These are phyloP conservation scores for Penicillium sp. DNA, from an alignment of 2,329 filamentous ascomycete genomes.

Conservation along the genomic window DNA sequence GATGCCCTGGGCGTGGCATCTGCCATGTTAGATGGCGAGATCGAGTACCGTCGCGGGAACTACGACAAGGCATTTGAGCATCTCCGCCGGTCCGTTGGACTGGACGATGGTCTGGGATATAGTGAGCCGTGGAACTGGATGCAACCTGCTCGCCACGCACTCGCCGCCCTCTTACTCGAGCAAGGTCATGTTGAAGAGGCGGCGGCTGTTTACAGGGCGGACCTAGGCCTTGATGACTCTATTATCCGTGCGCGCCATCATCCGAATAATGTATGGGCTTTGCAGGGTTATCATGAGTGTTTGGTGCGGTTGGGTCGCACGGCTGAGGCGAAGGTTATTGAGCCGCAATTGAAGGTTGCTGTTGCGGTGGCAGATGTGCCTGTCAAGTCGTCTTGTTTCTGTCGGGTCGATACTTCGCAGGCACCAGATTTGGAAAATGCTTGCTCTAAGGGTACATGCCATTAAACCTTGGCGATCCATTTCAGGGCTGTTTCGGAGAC, in stretches of 20 bases:
- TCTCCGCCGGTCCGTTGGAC: slow-evolving; percentile 54
- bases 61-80: slow-evolving; percentile 56
- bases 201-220: slow-evolving; percentile 54
- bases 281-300: slow-evolving; percentile 71
- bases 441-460: slow-evolving; percentile 11
- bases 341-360: slow-evolving; percentile 50
- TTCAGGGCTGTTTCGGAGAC: no score
- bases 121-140: slow-evolving; percentile 78
- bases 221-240: slow-evolving; percentile 57
- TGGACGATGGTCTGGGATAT: slow-evolving; percentile 62
- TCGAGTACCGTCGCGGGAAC: slow-evolving; percentile 63
- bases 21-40: slow-evolving; percentile 67
- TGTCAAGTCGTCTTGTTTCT: slow-evolving; percentile 58
- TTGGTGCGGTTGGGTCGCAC: slow-evolving; percentile 51
- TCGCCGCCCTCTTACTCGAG: slow-evolving; percentile 65
- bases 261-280: slow-evolving; percentile 69
- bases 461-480: neutral
- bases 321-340: slow-evolving; percentile 48
- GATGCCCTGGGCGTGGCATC: slow-evolving; percentile 60
- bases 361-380: slow-evolving; percentile 57
- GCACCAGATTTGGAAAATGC: slow-evolving; percentile 5
- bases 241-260: slow-evolving; percentile 63
- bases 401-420: slow-evolving; percentile 31
- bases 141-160: slow-evolving; percentile 67
- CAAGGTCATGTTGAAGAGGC: slow-evolving; percentile 58